Evolutionary conservation across 1,139 yeast genomes (phyloP).

Genomic region (Entelexis sorbosivorans): DNA sequence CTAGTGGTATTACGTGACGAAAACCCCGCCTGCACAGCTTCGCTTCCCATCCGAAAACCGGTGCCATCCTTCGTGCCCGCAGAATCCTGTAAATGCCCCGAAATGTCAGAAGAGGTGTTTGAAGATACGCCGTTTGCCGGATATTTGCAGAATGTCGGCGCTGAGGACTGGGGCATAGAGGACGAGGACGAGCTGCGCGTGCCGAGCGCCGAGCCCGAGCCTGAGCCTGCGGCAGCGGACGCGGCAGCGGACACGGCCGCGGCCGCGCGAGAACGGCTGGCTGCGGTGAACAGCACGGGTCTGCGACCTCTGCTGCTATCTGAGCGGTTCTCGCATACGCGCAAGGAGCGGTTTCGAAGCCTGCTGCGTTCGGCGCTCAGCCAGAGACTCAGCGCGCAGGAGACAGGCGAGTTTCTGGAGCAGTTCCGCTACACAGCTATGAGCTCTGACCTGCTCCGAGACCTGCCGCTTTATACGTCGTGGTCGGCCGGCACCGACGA

Average conservation of each 20-base stretch:
- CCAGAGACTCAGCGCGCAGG: constrained; percentile 26
- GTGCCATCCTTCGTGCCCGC: not conserved
- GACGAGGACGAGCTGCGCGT: not conserved
- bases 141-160: constrained; percentile 26
- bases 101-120: constrained; percentile 23
- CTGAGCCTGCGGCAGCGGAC: not conserved
- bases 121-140: constrained; percentile 30
- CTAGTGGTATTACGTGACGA: constrained; percentile 1
- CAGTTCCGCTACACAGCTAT: constrained; percentile 37
- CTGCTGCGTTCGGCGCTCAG: constrained; percentile 26
- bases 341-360: constrained; percentile 22
- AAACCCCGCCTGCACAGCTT: not conserved
- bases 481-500: constrained; percentile 18
- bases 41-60: not conserved
- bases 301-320: constrained; percentile 5
- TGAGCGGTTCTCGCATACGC: not conserved
- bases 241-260: not conserved
- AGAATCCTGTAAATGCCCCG: not conserved
- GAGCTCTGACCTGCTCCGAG: constrained; percentile 37
- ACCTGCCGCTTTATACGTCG: constrained; percentile 20
- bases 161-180: constrained; percentile 30
- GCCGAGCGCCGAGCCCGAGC: too few species aligned
- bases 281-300: not conserved
- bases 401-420: constrained; percentile 34
- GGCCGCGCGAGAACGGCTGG: not conserved